Base-by-base conservation (phyloP, 2,329 filamentous ascomycete species). In the Rutstroemia sp. region DNA sequence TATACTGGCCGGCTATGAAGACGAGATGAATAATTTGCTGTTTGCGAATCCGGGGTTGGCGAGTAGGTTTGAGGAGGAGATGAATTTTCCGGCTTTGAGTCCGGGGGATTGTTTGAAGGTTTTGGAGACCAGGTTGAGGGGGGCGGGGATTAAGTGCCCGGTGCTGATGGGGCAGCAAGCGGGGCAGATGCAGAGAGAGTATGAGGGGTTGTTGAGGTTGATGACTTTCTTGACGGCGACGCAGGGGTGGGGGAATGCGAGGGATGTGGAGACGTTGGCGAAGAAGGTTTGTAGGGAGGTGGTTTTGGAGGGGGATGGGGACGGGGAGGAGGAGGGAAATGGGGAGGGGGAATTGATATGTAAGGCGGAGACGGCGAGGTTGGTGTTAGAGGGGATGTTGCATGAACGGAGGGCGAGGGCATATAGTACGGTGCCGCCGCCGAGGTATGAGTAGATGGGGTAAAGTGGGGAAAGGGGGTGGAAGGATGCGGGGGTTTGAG, bases 1-100 rank as follows among this genome's bases (percentile, higher is more conserved):
- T 27, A 79, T 82, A 38, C 69, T 83, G 1, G 79, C 79, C 1
- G 79, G 79, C 0, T 82, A 82, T 59, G 75, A 79, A 40, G 63
- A 71, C 0, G 75, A 81, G 36, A 81, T 82, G 39, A 76, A 81
- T 59, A 62, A 68, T 0, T 70, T 82, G 0, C 73, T 82, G 68
- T 60, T 66, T 0, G 69, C 72, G 8, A 82, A 83, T 60, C 73
- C 74, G 0, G 79, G n/a, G n/a, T n/a, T n/a, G n/a, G n/a, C n/a
- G n/a, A n/a, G n/a, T n/a, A n/a, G n/a, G n/a, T n/a, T n/a, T n/a
- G n/a, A n/a, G n/a, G n/a, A n/a, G n/a, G n/a, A 60, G 6, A 53
- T 65, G 12, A 51, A 49, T 7, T 65, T 65, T 30, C 44, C n/a
- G 1, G 14, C 36, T 8, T 19, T 65, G 7, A 40, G 23, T 1